Conservation (phyloP, 1,139 yeast species). For the Wickerhamomyces sp. region DNA sequence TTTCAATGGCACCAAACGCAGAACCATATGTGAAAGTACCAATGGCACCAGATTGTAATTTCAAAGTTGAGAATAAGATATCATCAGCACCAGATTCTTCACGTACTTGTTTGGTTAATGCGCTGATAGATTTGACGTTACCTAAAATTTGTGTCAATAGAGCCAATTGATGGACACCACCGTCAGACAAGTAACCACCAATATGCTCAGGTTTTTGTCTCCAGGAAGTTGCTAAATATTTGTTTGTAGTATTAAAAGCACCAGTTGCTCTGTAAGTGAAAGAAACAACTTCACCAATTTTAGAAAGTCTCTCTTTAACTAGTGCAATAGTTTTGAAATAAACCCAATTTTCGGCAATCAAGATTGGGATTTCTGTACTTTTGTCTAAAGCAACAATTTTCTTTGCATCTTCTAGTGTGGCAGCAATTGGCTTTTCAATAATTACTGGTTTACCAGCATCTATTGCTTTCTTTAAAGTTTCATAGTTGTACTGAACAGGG, state of each 20-base stretch:
- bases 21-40: conserved; percentile 92
- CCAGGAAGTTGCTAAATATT: conserved; percentile 75
- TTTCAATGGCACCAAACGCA: conserved; percentile 81
- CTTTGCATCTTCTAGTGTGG: conserved; percentile 71
- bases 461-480: conserved; percentile 55
- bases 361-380: conserved; percentile 58
- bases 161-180: conserved; percentile 94
- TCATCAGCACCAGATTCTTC: conserved; percentile 78
- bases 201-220: conserved; percentile 84
- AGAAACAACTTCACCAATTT: conserved; percentile 72
- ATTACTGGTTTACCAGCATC: conserved; percentile 71
- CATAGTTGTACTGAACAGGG: conserved; percentile 77
- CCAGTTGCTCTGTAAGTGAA: conserved; percentile 83
- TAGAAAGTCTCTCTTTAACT: conserved; percentile 52
- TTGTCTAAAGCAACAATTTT: conserved; percentile 67
- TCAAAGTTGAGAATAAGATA: conserved; percentile 64
- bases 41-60: conserved; percentile 56
- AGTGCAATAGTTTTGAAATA: conserved; percentile 54
- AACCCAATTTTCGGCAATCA: conserved; percentile 82
- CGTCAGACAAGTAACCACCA: conserved; percentile 89
- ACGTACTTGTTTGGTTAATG: conserved; percentile 70
- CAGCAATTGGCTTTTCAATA: conserved; percentile 90
- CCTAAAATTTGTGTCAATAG: conserved; percentile 82
- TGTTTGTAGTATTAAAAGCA: conserved; percentile 59
- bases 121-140: conserved; percentile 61